A percentile compares a stretch with the other conserved stretches of the same genome.
Conservation (phyloP, 306 rosid genomes). For the Datisca glomerata region DNA sequence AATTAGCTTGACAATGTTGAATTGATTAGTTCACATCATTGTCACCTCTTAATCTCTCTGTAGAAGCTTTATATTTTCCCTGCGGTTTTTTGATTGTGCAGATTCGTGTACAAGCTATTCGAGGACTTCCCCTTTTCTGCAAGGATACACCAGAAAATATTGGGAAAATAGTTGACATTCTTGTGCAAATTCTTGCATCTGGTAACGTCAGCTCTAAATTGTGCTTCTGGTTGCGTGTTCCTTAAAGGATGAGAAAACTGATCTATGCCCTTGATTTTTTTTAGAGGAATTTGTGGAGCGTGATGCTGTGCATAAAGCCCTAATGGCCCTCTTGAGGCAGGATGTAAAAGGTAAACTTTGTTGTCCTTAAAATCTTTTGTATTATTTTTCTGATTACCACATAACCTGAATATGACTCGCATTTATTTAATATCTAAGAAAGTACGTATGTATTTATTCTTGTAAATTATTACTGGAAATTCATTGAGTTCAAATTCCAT, state of each 20-base stretch:
- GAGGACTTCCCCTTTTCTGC: slow-evolving; percentile 98
- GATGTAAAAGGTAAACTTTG: slow-evolving; percentile 85
- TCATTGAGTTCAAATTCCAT: not conserved
- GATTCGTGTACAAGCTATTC: slow-evolving; percentile 98
- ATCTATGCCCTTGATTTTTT: slow-evolving; percentile 13
- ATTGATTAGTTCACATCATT: too few species aligned
- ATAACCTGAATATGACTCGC: too few species aligned
- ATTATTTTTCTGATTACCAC: too few species aligned
- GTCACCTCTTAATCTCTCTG: too few species aligned
- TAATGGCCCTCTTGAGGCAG: slow-evolving; percentile 89
- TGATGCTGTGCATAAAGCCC: slow-evolving; percentile 95
- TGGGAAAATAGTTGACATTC: slow-evolving; percentile 84
- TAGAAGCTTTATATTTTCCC: too few species aligned
- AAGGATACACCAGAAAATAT: slow-evolving; percentile 88
- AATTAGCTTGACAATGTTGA: too few species aligned
- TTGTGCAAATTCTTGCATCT: slow-evolving; percentile 73
- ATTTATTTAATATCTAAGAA: too few species aligned
- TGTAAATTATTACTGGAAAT: not conserved
- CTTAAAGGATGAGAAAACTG: slow-evolving; percentile 18
- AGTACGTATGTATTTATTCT: not conserved
- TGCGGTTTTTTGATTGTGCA: slow-evolving; percentile 22
- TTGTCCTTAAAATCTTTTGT: slow-evolving; percentile 3
- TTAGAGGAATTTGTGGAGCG: slow-evolving; percentile 98
- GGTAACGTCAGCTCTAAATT: slow-evolving; percentile 30
- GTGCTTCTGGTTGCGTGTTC: slow-evolving; percentile 1